Conservation (phyloP, 441 rosid genomes). For the Syzygium malaccense region DNA sequence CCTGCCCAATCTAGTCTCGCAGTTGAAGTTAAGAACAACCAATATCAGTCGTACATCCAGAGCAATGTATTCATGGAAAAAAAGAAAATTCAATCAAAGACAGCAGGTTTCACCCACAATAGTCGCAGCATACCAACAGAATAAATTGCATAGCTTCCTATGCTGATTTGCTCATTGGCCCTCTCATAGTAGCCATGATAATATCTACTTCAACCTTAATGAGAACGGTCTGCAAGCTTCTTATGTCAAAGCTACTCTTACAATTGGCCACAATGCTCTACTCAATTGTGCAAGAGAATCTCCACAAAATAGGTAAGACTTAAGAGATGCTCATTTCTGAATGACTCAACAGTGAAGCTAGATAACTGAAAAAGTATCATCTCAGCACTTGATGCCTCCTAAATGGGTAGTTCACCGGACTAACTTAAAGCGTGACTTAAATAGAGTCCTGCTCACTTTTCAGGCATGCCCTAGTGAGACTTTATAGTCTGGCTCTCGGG, state of each 20-base stretch:
- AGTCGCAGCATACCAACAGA: not conserved
- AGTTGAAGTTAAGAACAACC: not conserved
- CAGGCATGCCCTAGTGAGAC: not conserved
- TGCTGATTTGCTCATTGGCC: not conserved
- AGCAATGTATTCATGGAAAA: not conserved
- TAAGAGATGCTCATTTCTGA: not conserved
- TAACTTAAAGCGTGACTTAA: not conserved
- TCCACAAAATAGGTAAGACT: not conserved
- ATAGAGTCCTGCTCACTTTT: not conserved
- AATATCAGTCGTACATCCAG: not conserved
- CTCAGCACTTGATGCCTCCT: not conserved
- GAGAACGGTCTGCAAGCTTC: not conserved
- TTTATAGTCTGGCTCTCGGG: not conserved
- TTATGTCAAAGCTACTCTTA: not conserved
- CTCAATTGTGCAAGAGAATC: not conserved
- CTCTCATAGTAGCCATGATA: not conserved
- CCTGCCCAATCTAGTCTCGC: slow-evolving; percentile 67
- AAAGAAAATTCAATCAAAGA: not conserved
- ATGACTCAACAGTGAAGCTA: not conserved
- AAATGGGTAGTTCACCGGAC: not conserved
- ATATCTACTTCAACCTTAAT: not conserved
- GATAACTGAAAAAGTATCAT: not conserved
- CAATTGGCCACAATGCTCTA: not conserved
- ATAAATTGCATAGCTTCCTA: not conserved
- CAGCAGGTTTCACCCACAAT: not conserved